Evolutionary conservation across 2,329 filamentous ascomycete genomes (phyloP).

Genomic region (Penicillium aurantiogriseum): DNA sequence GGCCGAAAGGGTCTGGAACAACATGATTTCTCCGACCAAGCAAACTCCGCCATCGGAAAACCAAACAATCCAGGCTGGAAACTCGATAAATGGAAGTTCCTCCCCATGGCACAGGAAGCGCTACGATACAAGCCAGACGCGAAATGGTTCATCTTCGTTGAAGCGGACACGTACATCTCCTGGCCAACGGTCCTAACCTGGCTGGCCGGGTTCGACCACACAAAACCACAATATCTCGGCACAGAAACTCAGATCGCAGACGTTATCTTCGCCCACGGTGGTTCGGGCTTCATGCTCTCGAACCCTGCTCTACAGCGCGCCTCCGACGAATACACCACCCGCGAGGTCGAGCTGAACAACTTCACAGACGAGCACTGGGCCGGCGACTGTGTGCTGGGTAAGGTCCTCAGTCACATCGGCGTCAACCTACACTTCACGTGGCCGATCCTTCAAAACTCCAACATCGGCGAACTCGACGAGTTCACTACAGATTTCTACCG

Average conservation of each 20-base stretch:
- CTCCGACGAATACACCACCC: conserved; percentile 43
- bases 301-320: conserved; percentile 49
- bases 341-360: conserved; percentile 45
- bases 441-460: conserved; percentile 48
- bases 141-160: conserved; percentile 61
- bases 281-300: conserved; percentile 54
- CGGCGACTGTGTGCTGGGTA: conserved; percentile 52
- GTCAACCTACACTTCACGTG: conserved; percentile 48
- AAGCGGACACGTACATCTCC: conserved; percentile 58
- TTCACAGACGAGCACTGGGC: conserved; percentile 51
- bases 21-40: conserved; percentile 37
- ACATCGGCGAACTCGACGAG: conserved; percentile 46
- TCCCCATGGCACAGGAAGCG: conserved; percentile 55
- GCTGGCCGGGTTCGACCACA: conserved; percentile 52
- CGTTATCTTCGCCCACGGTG: conserved; percentile 54
- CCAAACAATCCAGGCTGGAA: conserved; percentile 52
- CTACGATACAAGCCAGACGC: conserved; percentile 46
- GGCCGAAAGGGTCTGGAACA: conserved; percentile 46
- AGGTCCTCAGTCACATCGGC: conserved; percentile 48
- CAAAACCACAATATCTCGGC: conserved; percentile 53
- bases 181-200: conserved; percentile 55
- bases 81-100: conserved; percentile 59
- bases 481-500: conserved; percentile 42
- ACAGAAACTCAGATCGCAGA: conserved; percentile 54
- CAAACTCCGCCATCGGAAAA: conserved; percentile 41